Percentiles rank a stretch among this genome's conserved stretches.
phyloP scores from a whole-genome alignment of 768 basidiomycete genomes.

The Boletus sp. region DNA sequence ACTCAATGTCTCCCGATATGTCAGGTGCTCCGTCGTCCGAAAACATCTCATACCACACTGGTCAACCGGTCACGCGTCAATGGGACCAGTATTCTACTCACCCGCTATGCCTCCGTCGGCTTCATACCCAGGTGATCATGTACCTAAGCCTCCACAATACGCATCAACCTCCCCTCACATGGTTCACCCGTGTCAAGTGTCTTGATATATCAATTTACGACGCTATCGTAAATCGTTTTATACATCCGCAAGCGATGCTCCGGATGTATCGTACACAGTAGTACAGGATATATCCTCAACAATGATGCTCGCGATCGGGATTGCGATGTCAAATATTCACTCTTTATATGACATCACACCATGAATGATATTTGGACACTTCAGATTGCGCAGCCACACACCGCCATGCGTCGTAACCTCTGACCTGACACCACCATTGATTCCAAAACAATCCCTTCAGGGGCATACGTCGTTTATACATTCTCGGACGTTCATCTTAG shows the following conservation, averaged over 20 bases:
- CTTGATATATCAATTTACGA: too few species aligned
- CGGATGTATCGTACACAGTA: too few species aligned
- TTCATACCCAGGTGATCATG: conserved; percentile 27
- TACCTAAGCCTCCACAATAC: conserved; percentile 26
- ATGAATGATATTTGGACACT: too few species aligned
- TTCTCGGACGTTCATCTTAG: conserved; percentile 80
- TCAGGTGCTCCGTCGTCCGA: conserved; percentile 28
- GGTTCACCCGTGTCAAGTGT: too few species aligned
- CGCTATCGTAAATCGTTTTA: too few species aligned
- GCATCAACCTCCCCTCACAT: conserved; percentile 29
- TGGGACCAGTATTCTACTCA: conserved; percentile 28
- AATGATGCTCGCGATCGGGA: too few species aligned
- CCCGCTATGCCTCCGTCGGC: conserved; percentile 18
- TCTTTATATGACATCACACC: too few species aligned
- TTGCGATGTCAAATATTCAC: too few species aligned
- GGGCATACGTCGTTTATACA: conserved; percentile 75
- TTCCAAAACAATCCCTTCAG: conserved; percentile 67
- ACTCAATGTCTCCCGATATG: conserved; percentile 31
- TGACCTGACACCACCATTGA: conserved; percentile 70
- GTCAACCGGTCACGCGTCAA: conserved; percentile 27
- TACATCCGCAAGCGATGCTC: too few species aligned
- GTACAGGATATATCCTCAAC: too few species aligned
- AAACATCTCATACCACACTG: conserved; percentile 26
- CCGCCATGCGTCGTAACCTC: conserved; percentile 77
- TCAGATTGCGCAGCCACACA: conserved; percentile 75